Percentiles rank a stretch among this genome's conserved stretches.
phyloP scores from a whole-genome alignment of 768 basidiomycete species.

The Termitomyces sp. region DNA sequence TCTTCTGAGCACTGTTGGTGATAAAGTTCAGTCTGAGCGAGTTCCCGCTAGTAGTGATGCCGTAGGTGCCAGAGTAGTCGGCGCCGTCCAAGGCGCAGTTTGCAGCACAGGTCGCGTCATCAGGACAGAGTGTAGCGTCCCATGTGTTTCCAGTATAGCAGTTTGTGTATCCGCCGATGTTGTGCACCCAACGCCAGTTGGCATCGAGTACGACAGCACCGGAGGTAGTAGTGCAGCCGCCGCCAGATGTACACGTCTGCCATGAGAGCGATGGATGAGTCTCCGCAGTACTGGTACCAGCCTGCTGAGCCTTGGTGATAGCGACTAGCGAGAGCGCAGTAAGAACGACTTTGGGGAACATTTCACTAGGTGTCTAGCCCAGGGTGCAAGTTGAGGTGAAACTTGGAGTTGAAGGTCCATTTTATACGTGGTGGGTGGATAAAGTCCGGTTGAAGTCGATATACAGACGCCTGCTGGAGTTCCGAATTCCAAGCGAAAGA shows the following conservation, averaged over 20 bases:
- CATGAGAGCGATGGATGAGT: constrained; percentile 39
- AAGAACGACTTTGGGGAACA: constrained; percentile 14
- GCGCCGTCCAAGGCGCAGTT: constrained; percentile 33
- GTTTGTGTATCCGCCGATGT: constrained; percentile 32
- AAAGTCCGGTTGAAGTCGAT: constrained; percentile 2
- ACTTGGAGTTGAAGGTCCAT: not conserved
- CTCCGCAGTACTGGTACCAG: constrained; percentile 42
- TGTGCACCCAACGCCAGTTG: constrained; percentile 58
- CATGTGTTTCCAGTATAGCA: constrained; percentile 57
- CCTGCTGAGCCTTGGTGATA: constrained; percentile 39
- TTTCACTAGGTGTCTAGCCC: not conserved
- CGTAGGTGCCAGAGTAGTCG: constrained; percentile 47
- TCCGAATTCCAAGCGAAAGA: not conserved
- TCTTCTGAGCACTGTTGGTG: constrained; percentile 32
- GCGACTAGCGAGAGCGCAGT: constrained; percentile 26
- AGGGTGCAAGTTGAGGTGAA: not conserved
- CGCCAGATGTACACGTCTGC: constrained; percentile 47
- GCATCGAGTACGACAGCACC: constrained; percentile 46
- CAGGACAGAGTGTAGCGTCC: constrained; percentile 49
- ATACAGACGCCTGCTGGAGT: not conserved
- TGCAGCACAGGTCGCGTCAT: constrained; percentile 34
- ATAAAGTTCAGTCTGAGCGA: constrained; percentile 47
- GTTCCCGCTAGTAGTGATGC: constrained; percentile 46
- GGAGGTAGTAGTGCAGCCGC: constrained; percentile 35
- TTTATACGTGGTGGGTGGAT: not conserved